Base-by-base conservation (phyloP, 805 yeast genomes). In the Saturnispora hagleri region DNA sequence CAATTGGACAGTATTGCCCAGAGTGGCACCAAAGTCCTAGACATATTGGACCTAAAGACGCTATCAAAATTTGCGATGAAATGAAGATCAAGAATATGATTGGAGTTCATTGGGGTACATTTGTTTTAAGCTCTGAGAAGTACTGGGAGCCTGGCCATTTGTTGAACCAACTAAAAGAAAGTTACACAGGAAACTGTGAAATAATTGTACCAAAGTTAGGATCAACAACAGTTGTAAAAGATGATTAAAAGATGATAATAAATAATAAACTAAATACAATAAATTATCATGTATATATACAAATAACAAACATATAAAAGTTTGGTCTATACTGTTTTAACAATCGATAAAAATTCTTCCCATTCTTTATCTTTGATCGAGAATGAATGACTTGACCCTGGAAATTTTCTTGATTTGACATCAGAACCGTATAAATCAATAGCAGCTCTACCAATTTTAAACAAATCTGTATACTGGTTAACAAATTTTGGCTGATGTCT, bases 31-130 rank as follows among this genome's bases (percentile, higher is more conserved):
- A 91, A 62, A 77, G 78, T 53, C 91, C 97, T 4, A 77, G 96
- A 58, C 98, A 91, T 63, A 86, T 84, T 47, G 80, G 82, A 47
- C 97, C 98, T 0, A 73, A 69, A 38, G 98, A 91, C 60, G 81
- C 90, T 10, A 55, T 86, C 3, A 71, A 79, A 54, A 82, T 89
- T 4, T 81, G 82, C 76, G 62, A 74, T 15, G 86, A 84, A 55
- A 60, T 89, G 52, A 69, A 75, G 5, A 81, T 87, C 2, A 65
- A 74, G 52, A 77, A 75, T 55, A 78, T 87, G 68, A 77, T 85
- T 48, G 98, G 98, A 1, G 89, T 91, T 33, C 98, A 91, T 67
- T 91, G 97, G 95, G 98, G 98, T 0, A 91, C 98, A 0, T 91
- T 89, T 68, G 82, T 89, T 26, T 69, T 91, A 58, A 86, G 96